A percentile compares a stretch with the other conserved stretches of the same genome.
Evolutionary conservation across 1,139 yeast species (phyloP).

Genomic region (Blastobotrys elegans): DNA sequence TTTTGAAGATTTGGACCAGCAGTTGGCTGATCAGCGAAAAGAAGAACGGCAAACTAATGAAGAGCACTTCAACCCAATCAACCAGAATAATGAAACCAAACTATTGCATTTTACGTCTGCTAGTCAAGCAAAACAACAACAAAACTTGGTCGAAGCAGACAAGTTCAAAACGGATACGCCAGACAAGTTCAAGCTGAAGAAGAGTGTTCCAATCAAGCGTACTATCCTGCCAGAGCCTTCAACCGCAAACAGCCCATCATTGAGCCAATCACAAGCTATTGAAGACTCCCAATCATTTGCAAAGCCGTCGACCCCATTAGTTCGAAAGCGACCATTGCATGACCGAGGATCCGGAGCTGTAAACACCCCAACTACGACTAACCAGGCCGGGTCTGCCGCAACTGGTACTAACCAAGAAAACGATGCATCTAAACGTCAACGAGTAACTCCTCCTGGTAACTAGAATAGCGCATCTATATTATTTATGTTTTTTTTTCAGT

Average conservation of each 20-base stretch:
- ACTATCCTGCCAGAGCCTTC: background rate
- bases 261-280: constrained; percentile 7
- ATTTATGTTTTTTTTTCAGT: too few species aligned
- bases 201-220: constrained; percentile 8
- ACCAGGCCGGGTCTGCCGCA: background rate
- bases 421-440: background rate
- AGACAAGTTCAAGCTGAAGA: constrained; percentile 7
- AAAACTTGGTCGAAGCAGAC: constrained; percentile 4
- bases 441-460: background rate
- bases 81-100: constrained; percentile 9
- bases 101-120: constrained; percentile 13
- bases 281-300: background rate
- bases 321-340: constrained; percentile 11
- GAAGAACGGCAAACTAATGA: background rate
- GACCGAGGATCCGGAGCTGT: constrained; percentile 2
- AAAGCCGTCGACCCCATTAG: constrained; percentile 9
- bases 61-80: constrained; percentile 10
- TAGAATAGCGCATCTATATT: too few species aligned
- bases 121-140: constrained; percentile 13
- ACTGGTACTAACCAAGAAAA: background rate
- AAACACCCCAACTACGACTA: constrained; percentile 3
- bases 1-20: constrained; percentile 5
- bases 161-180: constrained; percentile 8
- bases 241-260: background rate
- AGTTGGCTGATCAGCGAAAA: background rate